phyloP scores from a whole-genome alignment of 2,329 filamentous ascomycete genomes.

The Fusarium oxysporum region DNA sequence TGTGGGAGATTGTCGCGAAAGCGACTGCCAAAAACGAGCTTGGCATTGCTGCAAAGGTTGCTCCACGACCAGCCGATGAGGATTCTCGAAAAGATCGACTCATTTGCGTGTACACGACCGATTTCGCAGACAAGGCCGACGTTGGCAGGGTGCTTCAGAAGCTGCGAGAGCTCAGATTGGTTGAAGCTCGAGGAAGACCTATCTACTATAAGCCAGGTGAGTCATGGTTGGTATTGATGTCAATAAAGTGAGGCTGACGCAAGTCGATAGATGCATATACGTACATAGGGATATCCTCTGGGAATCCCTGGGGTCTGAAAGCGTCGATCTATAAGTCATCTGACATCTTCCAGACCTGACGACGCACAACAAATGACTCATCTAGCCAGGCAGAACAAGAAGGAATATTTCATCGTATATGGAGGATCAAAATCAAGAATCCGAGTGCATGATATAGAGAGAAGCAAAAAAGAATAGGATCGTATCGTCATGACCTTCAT shows the following conservation, averaged over 20 bases:
- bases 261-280: slow-evolving; percentile 71
- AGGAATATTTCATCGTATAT: background rate
- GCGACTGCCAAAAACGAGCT: slow-evolving; percentile 77
- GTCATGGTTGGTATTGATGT: slow-evolving; percentile 42
- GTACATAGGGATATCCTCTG: slow-evolving; percentile 69
- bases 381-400: background rate
- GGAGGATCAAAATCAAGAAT: background rate
- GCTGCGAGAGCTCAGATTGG: slow-evolving; percentile 71
- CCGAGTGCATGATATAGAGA: slow-evolving; percentile 2
- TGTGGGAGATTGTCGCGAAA: slow-evolving; percentile 75
- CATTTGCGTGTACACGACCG: slow-evolving; percentile 81
- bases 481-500: slow-evolving; percentile 26
- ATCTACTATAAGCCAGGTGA: slow-evolving; percentile 85
- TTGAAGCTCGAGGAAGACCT: slow-evolving; percentile 57
- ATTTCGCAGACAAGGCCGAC: slow-evolving; percentile 77
- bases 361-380: slow-evolving; percentile 19
- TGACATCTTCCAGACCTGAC: slow-evolving; percentile 50
- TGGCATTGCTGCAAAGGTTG: slow-evolving; percentile 78
- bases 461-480: slow-evolving; percentile 13
- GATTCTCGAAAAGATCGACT: slow-evolving; percentile 61
- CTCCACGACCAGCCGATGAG: slow-evolving; percentile 63
- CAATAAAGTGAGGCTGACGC: slow-evolving; percentile 25
- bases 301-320: slow-evolving; percentile 72
- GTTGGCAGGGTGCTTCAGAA: slow-evolving; percentile 74
- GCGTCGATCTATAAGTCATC: slow-evolving; percentile 67